Evolutionary conservation across 202 grass and related monocot species (phyloP).

Genomic region (Saccharum hybrid): DNA sequence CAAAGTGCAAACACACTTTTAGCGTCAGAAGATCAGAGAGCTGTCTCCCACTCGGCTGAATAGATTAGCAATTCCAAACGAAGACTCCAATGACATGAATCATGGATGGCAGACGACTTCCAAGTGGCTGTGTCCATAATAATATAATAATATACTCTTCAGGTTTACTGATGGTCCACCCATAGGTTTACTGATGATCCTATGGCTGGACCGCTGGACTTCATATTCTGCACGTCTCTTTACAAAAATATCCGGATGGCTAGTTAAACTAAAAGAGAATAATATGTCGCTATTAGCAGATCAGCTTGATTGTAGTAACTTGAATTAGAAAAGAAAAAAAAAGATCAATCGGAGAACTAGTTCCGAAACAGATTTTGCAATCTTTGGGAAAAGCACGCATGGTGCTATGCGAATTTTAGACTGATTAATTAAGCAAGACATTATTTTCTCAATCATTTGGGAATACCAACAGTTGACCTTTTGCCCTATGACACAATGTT

Average conservation of each 20-base stretch:
- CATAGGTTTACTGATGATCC: background rate
- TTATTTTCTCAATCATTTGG: background rate
- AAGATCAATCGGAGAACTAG: background rate
- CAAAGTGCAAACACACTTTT: background rate
- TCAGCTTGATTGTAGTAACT: background rate
- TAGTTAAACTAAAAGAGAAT: background rate
- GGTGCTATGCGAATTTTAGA: background rate
- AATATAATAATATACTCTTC: background rate
- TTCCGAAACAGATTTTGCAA: background rate
- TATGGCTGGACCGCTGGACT: background rate
- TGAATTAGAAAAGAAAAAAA: background rate
- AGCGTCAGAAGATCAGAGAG: background rate
- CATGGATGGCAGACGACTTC: slow-evolving; percentile 5
- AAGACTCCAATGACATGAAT: slow-evolving; percentile 1
- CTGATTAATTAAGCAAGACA: no score
- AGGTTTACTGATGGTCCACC: slow-evolving; percentile 3
- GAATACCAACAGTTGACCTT: background rate
- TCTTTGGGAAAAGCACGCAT: background rate
- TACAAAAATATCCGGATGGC: background rate
- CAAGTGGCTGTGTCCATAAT: background rate
- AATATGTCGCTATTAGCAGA: background rate
- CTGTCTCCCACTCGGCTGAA: background rate
- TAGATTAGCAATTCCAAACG: slow-evolving; percentile 18
- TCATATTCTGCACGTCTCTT: slow-evolving; percentile 40
- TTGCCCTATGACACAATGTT: background rate